A percentile compares a stretch with the other conserved stretches of the same genome.
Conservation (phyloP, 306 rosid species). For the barrel medic (Medicago truncatula) region DNA sequence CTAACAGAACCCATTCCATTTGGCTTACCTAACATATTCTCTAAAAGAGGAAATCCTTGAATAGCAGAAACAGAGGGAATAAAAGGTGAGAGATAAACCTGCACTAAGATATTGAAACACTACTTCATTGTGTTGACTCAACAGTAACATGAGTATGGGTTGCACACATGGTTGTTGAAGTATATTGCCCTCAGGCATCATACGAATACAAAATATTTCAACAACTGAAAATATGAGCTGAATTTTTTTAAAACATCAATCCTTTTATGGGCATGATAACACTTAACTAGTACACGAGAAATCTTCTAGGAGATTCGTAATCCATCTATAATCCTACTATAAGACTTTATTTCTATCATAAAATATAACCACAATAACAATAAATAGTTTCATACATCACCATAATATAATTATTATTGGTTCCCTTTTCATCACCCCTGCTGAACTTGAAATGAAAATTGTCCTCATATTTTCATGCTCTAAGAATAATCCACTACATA, state of each 20-base stretch:
- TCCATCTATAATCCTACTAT: not conserved
- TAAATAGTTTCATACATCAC: not conserved
- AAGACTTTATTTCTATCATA: not conserved
- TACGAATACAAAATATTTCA: not conserved
- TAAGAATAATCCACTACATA: not conserved
- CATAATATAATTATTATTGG: not conserved
- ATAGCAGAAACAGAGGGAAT: not conserved
- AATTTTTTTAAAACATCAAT: not conserved
- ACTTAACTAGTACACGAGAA: not conserved
- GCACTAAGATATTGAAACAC: not conserved
- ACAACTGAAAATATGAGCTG: not conserved
- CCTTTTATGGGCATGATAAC: not conserved
- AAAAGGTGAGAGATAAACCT: slow-evolving; percentile 3
- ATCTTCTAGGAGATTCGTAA: not conserved
- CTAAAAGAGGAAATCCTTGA: not conserved
- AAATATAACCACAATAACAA: not conserved
- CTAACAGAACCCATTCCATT: not conserved
- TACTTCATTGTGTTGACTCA: not conserved
- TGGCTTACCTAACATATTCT: not conserved
- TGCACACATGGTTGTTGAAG: not conserved
- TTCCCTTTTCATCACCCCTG: not conserved
- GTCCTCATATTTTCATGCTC: not conserved
- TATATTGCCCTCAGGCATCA: not conserved
- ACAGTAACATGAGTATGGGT: not conserved
- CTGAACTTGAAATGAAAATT: not conserved